Evolutionary conservation across 108 stramenopile genomes (phyloP), one percentile per base, ranked within the genome.

Genomic region (Nitzschia palea): DNA sequence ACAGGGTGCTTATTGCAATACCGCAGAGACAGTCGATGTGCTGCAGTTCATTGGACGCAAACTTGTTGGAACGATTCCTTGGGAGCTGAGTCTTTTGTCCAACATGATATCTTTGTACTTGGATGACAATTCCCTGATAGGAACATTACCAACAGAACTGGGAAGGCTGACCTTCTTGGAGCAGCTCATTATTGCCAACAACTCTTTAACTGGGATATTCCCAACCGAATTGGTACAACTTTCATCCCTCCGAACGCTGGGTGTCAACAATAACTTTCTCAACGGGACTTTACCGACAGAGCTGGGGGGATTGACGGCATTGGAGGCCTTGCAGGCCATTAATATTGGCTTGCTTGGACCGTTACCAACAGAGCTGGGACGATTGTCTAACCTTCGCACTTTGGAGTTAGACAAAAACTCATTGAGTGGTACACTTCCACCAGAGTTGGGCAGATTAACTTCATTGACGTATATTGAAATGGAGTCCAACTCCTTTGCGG

Each of bases 361-460:
- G 20, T 65, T 86, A 9, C 86, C 86, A n/a, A 18, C 67, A 10
- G 82, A 79, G 68, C 2, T 86, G 0, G 83, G 67, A 40, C 51
- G 70, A 14, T 6, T 77, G 47, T 47, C 14, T 15, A 40, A 43
- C 0, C 37, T 81, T 57, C 30, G 23, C 22, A 27, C 34, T 26
- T 47, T 77, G 31, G 35, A 65, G 1, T 71, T 76, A 8, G 52
- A 78, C n/a, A 66, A 72, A 15, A 71, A 62, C 28, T 26, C 29
- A 4, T 27, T 68, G 30, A 62, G 34, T 6, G 73, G 73, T 22
- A 2, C 65, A 4, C 45, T 74, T 25, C 67, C 74, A 5, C 17
- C 42, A 1, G 57, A 68, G 4, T 1, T 68, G 1, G 67, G 67
- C 1, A 15, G 8, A 9, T 1, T 68, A 23, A 29, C 34, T 1